A percentile compares a stretch with the other conserved stretches of the same genome.
These are phyloP conservation scores for Cardamine occulta DNA, from an alignment of 345 rosid genomes.

Conservation along the genomic window DNA sequence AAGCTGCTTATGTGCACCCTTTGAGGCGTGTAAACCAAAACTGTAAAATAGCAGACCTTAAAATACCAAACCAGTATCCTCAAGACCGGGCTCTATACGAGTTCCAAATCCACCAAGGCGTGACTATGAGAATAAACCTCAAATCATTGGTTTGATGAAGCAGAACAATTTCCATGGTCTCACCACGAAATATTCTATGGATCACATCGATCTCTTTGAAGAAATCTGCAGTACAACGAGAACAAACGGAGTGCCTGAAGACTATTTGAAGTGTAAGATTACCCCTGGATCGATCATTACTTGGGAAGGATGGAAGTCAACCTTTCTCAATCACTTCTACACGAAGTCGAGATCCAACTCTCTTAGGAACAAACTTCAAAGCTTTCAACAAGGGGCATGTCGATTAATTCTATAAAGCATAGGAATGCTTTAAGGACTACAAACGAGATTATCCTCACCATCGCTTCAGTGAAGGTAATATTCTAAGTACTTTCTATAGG, in stretches of 20 bases:
- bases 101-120: neutral
- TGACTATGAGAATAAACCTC: neutral
- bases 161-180: neutral
- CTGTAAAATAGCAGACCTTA: neutral
- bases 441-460: too few species aligned
- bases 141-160: neutral
- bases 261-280: neutral
- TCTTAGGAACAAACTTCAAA: too few species aligned
- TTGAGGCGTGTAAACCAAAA: neutral
- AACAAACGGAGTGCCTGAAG: neutral
- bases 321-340: neutral
- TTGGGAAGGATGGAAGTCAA: too few species aligned
- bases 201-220: neutral
- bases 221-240: neutral
- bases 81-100: neutral
- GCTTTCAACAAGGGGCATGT: too few species aligned
- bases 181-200: neutral
- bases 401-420: too few species aligned
- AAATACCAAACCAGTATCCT: neutral
- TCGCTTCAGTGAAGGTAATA: too few species aligned
- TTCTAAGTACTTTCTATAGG: too few species aligned
- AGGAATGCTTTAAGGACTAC: too few species aligned
- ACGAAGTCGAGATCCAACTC: too few species aligned
- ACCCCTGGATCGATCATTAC: too few species aligned
- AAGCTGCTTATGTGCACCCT: neutral